Percentiles rank a stretch among this genome's conserved stretches.
Evolutionary conservation across 108 stramenopile genomes (phyloP).

Genomic region (Pseudonitzschia multiseries): DNA sequence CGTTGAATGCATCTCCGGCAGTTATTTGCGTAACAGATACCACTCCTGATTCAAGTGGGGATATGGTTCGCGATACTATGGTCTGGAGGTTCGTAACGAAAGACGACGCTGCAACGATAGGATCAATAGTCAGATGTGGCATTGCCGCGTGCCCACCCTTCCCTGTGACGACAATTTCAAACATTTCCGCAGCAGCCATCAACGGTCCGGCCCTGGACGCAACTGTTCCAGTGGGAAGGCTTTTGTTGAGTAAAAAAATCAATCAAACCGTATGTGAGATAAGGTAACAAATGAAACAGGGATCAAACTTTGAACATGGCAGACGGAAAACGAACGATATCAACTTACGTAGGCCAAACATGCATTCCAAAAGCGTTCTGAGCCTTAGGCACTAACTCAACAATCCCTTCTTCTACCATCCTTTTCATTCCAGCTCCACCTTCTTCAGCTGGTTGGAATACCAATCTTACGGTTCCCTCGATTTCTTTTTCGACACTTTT

Average conservation of each 20-base stretch:
- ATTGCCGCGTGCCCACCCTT: constrained; percentile 94
- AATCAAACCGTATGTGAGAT: constrained; percentile 30
- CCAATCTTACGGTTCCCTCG: constrained; percentile 59
- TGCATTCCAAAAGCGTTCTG: constrained; percentile 87
- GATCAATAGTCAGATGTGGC: constrained; percentile 83
- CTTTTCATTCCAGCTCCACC: constrained; percentile 85
- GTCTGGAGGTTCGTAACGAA: constrained; percentile 87
- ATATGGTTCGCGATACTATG: constrained; percentile 65
- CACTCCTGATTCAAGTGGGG: constrained; percentile 81
- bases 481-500: constrained; percentile 56
- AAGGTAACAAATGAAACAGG: background rate
- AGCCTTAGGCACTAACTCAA: constrained; percentile 52
- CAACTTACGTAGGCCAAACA: constrained; percentile 58
- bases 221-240: constrained; percentile 62
- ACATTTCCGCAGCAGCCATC: constrained; percentile 79
- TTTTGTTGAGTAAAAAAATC: constrained; percentile 4
- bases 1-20: constrained; percentile 78
- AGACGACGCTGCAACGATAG: constrained; percentile 80
- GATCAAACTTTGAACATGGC: background rate
- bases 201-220: constrained; percentile 82
- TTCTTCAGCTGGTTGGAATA: constrained; percentile 91
- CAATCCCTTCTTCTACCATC: constrained; percentile 89
- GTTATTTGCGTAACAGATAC: constrained; percentile 65
- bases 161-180: constrained; percentile 77
- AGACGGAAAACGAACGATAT: background rate